Base-by-base conservation (phyloP, 306 rosid genomes). In the Psophocarpus tetragonolobus region DNA sequence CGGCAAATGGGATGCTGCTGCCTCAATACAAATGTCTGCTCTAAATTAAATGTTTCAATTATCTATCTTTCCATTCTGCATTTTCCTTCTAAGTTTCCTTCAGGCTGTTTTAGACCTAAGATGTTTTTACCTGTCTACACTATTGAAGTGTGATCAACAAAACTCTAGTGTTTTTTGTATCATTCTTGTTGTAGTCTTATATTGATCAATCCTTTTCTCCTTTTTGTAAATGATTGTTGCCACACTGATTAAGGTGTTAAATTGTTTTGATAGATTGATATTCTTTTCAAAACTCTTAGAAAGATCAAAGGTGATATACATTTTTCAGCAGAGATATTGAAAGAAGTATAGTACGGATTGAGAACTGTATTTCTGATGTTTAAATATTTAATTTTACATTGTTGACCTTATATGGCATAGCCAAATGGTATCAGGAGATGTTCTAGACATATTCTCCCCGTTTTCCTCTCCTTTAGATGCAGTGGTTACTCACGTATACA, bases 31-130 rank as follows among this genome's bases (percentile, higher is more conserved):
- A 74, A 26, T 60, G 24, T 26, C 12, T 26, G 75, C 58, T 77
- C 11, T 36, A 12, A 41, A 17, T 27, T 24, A 54, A 26, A 41
- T 54, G 68, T 41, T 48, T 18, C 24, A 48, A 26, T 20, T 76
- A 73, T 73, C 30, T 58, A 54, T 39, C 4, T 13, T 56, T 68
- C 17, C 70, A 30, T 63, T 69, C 39, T 44, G 61, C 62, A 57
- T 29, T 67, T 53, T 57, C 68, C 42, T 29, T 67, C 57, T 11
- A 56, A 51, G 4, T 26, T 44, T 68, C 36, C 20, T 4, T 1
- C 2, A 0, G 39, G 48, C 80, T 64, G 73, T 75, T 58, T 6
- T 73, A 57, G 29, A n/a, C 68, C 14, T 4, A 39, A 35, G 44
- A 58, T 26, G 29, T 11, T 74, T 57, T 27, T 10, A 5, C 68